Percentiles rank a stretch among this genome's conserved stretches.
These are phyloP conservation scores for Calonectria leucothoes DNA, from an alignment of 2,329 filamentous ascomycete species.

Conservation along the genomic window DNA sequence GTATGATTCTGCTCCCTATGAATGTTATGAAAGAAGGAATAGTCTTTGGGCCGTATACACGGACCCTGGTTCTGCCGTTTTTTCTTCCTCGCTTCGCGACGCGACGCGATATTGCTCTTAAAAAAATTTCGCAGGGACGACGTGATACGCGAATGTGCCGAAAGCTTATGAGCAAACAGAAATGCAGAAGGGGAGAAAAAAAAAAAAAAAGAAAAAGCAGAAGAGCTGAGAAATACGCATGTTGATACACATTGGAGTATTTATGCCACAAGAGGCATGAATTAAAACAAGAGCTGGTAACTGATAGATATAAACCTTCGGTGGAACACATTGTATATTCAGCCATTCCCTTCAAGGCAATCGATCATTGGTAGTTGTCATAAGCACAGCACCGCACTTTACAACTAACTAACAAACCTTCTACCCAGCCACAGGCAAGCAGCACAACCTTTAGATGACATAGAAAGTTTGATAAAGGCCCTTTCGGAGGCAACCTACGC, in stretches of 20 bases:
- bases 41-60: neutral
- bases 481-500: neutral
- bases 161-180: neutral
- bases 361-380: neutral
- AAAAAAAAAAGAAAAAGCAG: neutral
- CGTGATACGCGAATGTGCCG: neutral
- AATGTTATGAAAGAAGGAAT: no score
- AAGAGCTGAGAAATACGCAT: neutral
- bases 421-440: neutral
- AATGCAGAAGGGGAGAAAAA: no score
- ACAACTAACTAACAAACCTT: neutral
- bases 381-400: neutral
- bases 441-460: neutral
- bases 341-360: neutral
- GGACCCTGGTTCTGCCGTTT: neutral
- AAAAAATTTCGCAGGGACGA: neutral
- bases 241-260: neutral
- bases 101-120: neutral
- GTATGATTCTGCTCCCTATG: no score
- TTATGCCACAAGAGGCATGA: neutral
- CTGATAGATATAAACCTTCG: neutral
- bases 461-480: neutral
- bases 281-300: neutral
- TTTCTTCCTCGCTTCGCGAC: neutral
- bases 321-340: neutral